phyloP scores from a whole-genome alignment of 805 yeast genomes.

The Scheffersomyces coipomensis region DNA sequence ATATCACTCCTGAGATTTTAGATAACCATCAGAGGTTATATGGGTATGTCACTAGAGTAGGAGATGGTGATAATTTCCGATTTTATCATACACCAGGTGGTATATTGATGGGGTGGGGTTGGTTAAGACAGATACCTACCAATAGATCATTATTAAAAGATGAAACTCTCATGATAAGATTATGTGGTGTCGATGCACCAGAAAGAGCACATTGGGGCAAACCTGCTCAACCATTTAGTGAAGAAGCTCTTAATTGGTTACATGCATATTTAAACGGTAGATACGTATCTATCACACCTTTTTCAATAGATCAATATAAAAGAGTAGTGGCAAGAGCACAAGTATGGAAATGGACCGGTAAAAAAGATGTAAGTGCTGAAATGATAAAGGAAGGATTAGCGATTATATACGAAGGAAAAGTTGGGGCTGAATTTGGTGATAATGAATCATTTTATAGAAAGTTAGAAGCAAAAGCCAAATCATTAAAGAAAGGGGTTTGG shows the following conservation, averaged over 20 bases:
- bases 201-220: constrained; percentile 93
- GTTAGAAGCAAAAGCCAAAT: constrained; percentile 62
- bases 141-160: constrained; percentile 47
- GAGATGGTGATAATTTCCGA: constrained; percentile 94
- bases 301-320: constrained; percentile 83
- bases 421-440: constrained; percentile 84
- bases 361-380: constrained; percentile 79
- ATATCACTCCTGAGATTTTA: constrained; percentile 34
- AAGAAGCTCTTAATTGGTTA: constrained; percentile 83
- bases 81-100: constrained; percentile 96
- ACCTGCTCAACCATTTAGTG: constrained; percentile 84
- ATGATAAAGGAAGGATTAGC: constrained; percentile 85
- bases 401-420: constrained; percentile 80
- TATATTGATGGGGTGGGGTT: constrained; percentile 83
- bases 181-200: constrained; percentile 96
- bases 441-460: constrained; percentile 56
- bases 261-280: constrained; percentile 62
- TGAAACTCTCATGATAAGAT: constrained; percentile 74
- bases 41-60: constrained; percentile 86
- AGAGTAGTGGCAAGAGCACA: constrained; percentile 82
- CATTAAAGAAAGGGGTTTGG: constrained; percentile 68
- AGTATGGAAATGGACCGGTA: constrained; percentile 56
- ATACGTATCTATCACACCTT: constrained; percentile 71
- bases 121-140: constrained; percentile 71
- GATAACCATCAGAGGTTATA: constrained; percentile 25